A percentile compares a stretch with the other conserved stretches of the same genome.
phyloP scores from a whole-genome alignment of 2,329 filamentous ascomycete species.

The Colletotrichum kahawae region DNA sequence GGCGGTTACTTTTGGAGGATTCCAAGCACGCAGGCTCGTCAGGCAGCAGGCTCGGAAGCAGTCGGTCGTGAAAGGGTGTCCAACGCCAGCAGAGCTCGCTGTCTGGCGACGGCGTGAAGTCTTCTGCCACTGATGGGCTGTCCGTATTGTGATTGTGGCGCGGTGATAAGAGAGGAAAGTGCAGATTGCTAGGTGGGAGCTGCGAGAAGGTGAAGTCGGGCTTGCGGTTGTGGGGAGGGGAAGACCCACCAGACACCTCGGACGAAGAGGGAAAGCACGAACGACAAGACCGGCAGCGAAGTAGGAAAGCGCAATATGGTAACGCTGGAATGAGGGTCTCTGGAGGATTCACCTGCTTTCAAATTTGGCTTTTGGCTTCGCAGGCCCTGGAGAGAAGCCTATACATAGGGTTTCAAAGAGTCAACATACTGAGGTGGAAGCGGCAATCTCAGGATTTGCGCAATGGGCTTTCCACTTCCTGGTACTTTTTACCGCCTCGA shows the following conservation, averaged over 20 bases:
- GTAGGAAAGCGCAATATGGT: background rate
- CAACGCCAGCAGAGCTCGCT: background rate
- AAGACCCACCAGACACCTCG: background rate
- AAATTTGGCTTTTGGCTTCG: background rate
- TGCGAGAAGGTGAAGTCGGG: background rate
- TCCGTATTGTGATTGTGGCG: rapidly evolving
- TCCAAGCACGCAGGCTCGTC: background rate
- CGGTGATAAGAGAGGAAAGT: background rate
- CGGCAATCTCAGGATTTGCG: too few relatives aligned
- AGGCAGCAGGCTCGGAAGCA: background rate
- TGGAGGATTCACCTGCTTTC: rapidly evolving
- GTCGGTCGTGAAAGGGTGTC: background rate
- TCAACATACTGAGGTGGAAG: too few relatives aligned
- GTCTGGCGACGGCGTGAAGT: rapidly evolving
- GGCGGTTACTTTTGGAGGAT: too few relatives aligned
- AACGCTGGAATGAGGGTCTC: background rate
- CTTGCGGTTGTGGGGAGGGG: background rate
- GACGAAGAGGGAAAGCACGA: background rate
- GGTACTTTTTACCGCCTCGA: too few relatives aligned
- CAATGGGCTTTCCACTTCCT: too few relatives aligned
- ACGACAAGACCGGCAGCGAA: background rate
- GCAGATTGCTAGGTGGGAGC: background rate
- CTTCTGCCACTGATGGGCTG: rapidly evolving
- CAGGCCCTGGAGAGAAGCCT: too few relatives aligned
- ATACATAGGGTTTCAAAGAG: too few relatives aligned